Base-by-base conservation (phyloP, 2,329 filamentous ascomycete genomes). In the Dactylella cylindrospora region DNA sequence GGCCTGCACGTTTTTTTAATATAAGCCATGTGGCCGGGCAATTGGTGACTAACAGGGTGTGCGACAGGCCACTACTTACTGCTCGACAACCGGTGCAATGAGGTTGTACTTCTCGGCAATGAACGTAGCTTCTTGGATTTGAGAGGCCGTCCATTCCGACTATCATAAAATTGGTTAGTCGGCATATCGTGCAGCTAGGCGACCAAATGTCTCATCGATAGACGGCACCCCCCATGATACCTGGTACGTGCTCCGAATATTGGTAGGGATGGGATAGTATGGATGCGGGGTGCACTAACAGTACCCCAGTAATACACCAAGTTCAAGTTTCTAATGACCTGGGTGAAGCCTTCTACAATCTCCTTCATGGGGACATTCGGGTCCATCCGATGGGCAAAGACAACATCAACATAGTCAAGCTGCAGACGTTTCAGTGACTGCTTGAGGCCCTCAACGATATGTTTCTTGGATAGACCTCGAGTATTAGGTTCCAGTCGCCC, bases 271-370 rank as follows among this genome's bases (percentile, higher is more conserved):
- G n/a, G n/a, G n/a, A n/a, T n/a, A n/a, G n/a, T n/a, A n/a, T n/a
- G 4, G 17, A 25, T 8, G 6, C 2, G 9, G 5, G 36, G 26
- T 46, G 2, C 20, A 32, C 57, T 15, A 44, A 62, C 79, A 0
- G 81, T 84, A 38, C 81, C 80, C 80, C 80, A 83, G 73, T 84
- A 83, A 72, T 83, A 81, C 17, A 80, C 80, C 29, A 81, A 70
- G 72, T 82, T 82, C 60, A 82, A 75, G 69, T 79, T 78, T 67
- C 70, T 72, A 66, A 75, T 80, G 64, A 73, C 72, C 70, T 74
- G 74, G 67, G 71, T 77, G 71, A 75, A 78, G 61, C 71, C 77
- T 66, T 76, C 77, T 47, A 85, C 82, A 32, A 81, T 80, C 72
- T 84, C 82, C 71, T 80, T 80, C 76, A 83, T 82, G 2, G 80